These are phyloP conservation scores for Neonectria hederae DNA, from an alignment of 2,329 filamentous ascomycete genomes.

Conservation along the genomic window DNA sequence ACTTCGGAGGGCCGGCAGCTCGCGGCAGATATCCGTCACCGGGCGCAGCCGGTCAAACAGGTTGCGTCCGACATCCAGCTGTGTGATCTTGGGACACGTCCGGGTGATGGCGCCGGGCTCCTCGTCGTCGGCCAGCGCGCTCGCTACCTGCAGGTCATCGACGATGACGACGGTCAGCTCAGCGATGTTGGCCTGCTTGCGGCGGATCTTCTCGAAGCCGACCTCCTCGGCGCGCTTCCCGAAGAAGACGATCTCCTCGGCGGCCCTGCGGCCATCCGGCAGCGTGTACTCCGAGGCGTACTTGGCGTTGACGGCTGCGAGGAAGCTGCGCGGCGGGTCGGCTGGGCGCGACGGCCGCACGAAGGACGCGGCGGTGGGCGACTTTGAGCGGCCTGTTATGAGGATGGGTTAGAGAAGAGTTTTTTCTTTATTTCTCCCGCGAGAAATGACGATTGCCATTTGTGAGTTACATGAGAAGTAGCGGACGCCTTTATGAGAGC, in stretches of 20 bases:
- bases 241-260: slow-evolving; percentile 70
- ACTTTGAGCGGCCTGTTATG: slow-evolving; percentile 64
- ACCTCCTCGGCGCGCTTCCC: slow-evolving; percentile 91
- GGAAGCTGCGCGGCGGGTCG: slow-evolving; percentile 76
- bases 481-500: slow-evolving; percentile 77
- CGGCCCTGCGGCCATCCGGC: slow-evolving; percentile 49
- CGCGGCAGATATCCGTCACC: slow-evolving; percentile 75
- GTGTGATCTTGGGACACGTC: slow-evolving; percentile 73
- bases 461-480: slow-evolving; percentile 80
- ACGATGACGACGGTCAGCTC: slow-evolving; percentile 85
- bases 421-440: neutral
- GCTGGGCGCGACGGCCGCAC: slow-evolving; percentile 78
- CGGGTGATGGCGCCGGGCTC: slow-evolving; percentile 53
- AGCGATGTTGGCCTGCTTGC: slow-evolving; percentile 78
- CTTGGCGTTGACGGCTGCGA: slow-evolving; percentile 83
- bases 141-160: slow-evolving; percentile 74
- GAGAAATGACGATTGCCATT: neutral
- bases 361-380: slow-evolving; percentile 83
- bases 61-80: slow-evolving; percentile 88
- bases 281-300: slow-evolving; percentile 72
- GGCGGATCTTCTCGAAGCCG: slow-evolving; percentile 91
- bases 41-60: slow-evolving; percentile 75
- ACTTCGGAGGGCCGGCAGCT: slow-evolving; percentile 71
- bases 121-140: slow-evolving; percentile 45
- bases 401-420: slow-evolving; percentile 3